phyloP scores from a whole-genome alignment of 1,284 basidiomycete species.

The Cryptococcus sp. region DNA sequence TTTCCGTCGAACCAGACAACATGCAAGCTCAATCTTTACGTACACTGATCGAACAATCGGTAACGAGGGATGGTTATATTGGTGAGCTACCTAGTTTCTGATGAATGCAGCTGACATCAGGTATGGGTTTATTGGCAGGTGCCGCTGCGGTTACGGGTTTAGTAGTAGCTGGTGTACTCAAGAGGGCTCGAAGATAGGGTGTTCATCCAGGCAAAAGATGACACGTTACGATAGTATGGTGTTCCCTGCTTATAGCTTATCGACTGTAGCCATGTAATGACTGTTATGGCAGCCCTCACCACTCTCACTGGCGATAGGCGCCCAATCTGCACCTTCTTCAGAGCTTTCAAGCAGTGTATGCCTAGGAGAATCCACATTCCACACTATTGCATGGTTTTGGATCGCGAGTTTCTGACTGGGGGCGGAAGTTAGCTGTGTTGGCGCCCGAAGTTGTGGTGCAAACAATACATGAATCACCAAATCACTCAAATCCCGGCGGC shows the following conservation, averaged over 20 bases:
- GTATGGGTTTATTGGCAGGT: conserved; percentile 90
- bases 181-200: conserved; percentile 58
- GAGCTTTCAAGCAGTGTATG: too few species aligned
- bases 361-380: too few species aligned
- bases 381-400: too few species aligned
- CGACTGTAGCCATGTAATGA: neutral
- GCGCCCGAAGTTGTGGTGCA: too few species aligned
- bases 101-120: conserved; percentile 40
- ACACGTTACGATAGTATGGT: too few species aligned
- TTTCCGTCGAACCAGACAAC: conserved; percentile 92
- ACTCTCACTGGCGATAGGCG: neutral
- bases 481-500: neutral
- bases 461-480: too few species aligned
- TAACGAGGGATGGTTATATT: conserved; percentile 61
- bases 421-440: too few species aligned
- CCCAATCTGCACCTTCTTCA: too few species aligned
- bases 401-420: too few species aligned
- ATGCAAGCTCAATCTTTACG: conserved; percentile 85
- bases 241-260: too few species aligned
- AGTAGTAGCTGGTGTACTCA: conserved; percentile 73
- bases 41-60: conserved; percentile 79
- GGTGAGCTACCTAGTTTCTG: conserved; percentile 50
- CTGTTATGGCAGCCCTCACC: neutral
- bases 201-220: too few species aligned
- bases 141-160: conserved; percentile 81